Evolutionary conservation across 1,139 yeast species (phyloP), one percentile per base, ranked within the genome.

Genomic region (Yamadazyma aaseri): DNA sequence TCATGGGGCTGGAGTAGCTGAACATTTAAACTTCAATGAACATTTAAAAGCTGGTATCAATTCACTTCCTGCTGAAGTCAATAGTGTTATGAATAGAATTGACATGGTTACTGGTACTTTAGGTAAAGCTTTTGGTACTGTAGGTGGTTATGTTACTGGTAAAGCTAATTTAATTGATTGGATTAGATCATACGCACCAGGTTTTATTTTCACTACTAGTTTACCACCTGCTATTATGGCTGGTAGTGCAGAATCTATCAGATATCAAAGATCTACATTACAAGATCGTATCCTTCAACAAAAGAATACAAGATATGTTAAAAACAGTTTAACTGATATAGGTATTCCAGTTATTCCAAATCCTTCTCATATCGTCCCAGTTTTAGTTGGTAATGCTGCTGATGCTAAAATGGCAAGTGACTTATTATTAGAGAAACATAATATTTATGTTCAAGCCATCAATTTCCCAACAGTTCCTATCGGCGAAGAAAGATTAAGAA

Each of bases 1-100:
- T 41, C 96, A 86, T 54, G 99, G 99, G 54, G 98, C 96, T 27
- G 99, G 99, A 66, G 97, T 92, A 36, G 97, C 97, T 32, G 98
- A 94, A 63, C 98, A 92, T 59, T 72, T 85, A 54, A 86, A 92
- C 62, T 90, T 87, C 53, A 86, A 86, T 31, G 79, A 81, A 41
- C 95, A 89, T 58, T 73, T 83, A 57, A 68, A 75, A 45, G 56
- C 77, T 11, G 95, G 94, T 50, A 70, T 81, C 44, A 71, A 73
- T 6, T 65, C 78, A n/a, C 16, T 31, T 5, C 69, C 72, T 22
- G 53, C 53, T 23, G 21, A 30, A 9, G 49, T 57, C 32, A 56
- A 66, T 35, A 79, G 95, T 11, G 83, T 86, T 27, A 77, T 84
- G 86, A 90, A 82, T 62, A 81, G 97, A 57, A 78, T 92, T 38